Conservation (phyloP, 495 filamentous ascomycete genomes). For the Podospora sp. region DNA sequence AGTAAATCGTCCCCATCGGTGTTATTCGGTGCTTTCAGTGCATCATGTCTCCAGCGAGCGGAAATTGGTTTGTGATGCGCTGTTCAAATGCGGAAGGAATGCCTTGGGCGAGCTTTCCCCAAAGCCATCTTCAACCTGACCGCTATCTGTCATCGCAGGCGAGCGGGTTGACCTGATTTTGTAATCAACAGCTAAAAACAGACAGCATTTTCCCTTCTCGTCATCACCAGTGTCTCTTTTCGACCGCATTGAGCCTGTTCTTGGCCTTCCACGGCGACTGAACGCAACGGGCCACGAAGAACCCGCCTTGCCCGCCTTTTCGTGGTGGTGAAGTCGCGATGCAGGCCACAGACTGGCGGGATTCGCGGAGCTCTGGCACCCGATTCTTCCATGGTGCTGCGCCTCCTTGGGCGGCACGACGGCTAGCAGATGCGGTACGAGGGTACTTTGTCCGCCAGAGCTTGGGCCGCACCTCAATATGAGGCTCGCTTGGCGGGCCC, state of each 20-base stretch:
- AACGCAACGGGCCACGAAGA: background rate
- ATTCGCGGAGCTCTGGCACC: constrained; percentile 14
- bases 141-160: background rate
- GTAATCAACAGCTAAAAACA: constrained; percentile 11
- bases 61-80: constrained; percentile 13
- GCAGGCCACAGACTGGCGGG: constrained; percentile 19
- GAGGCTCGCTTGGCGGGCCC: constrained; percentile 18
- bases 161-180: background rate
- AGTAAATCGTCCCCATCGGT: background rate
- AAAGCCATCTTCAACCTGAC: background rate
- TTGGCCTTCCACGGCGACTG: background rate
- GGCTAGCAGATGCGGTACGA: constrained; percentile 4
- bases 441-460: background rate
- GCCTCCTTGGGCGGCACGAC: constrained; percentile 3
- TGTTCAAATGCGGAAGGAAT: background rate
- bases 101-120: background rate
- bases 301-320: constrained; percentile 13
- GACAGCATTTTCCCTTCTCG: background rate
- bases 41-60: background rate
- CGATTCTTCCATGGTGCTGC: constrained; percentile 1
- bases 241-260: background rate
- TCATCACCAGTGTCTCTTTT: background rate
- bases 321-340: background rate
- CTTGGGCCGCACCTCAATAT: background rate
- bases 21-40: background rate